Base-by-base conservation (phyloP, 1,139 yeast species). In the Nakaseomyces glabratus region DNA sequence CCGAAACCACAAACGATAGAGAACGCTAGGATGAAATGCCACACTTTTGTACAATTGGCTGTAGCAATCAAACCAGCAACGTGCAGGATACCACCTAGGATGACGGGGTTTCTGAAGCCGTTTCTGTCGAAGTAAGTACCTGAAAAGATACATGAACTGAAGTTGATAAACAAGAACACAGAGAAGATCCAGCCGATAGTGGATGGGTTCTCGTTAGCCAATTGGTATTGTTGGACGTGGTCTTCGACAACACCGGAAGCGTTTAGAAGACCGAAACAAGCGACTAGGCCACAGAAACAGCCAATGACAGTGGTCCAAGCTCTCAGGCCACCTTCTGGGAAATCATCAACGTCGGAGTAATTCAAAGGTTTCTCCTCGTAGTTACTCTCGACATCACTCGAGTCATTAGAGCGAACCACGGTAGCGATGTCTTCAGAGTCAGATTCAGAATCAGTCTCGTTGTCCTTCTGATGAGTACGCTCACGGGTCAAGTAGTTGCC, bases 121-220 rank as follows among this genome's bases (percentile, higher is more conserved):
- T 64, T 69, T 30, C 65, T 59, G 49, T 79, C 86, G 52, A 78
- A 78, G 4, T 74, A 54, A 9, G 71, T 71, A 1, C 86, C 86
- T 28, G 76, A 68, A 24, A 76, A 56, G 29, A 76, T 69, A 4
- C 73, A 69, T 1, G 75, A 69, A 33, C 73, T 61, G 55, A 71
- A 76, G 46, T 69, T 61, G 12, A 76, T 58, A 33, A 78, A 77
- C 20, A 75, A 53, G 51, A 67, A 71, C 15, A 78, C 50, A 2
- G 85, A 73, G 51, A 78, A 76, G 25, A 79, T 70, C 88, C 86
- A 78, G 6, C 82, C 73, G 3, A 75, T 68, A 8, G 68, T 62
- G 1, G 77, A 65, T 2, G 73, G 59, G 9, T 64, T 55, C 6
- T 63, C 63, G 22, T 60, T 42, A 3, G 62, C 55, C 33, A 78